Base-by-base conservation (phyloP, 495 filamentous ascomycete genomes). In the Penicillium manginii region DNA sequence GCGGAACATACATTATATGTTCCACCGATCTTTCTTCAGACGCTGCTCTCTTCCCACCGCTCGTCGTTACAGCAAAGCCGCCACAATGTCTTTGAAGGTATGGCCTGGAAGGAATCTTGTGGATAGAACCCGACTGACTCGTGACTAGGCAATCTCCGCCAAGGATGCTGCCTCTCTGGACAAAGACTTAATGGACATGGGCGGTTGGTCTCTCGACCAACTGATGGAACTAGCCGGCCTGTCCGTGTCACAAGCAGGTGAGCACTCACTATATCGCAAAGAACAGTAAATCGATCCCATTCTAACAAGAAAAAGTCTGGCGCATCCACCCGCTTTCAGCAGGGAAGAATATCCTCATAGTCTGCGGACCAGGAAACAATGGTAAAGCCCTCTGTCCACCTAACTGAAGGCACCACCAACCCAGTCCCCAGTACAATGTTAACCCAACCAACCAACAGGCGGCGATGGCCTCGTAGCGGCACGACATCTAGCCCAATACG, bases 391-490 rank as follows among this genome's bases (percentile, higher is more conserved):
- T 26, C 14, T 1, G 4, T 15, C 39, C 8, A 29, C 26, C 26
- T 29, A 29, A 8, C 26, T 29, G 3, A 7, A 29, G 26, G 43
- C 21, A 21, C 14, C 47, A 2, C 7, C 8, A 52, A n/a, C 12
- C 29, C 29, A 26, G 23, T 26, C 18, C 23, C 17, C 53, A 50
- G 55, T 50, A 50, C 51, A 62, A 65, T 26, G 17, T 9, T 43
- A 33, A 35, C 31, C 21, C 15, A n/a, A 23, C 39, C 1, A n/a
- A n/a, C 8, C 14, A 17, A 57, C 56, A 86, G 92, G 94, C 61
- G 94, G 94, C 22, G 94, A 98, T 70, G 96, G 94, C 1, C 87
- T 98, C 40, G 94, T 98, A 22, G 92, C 93, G 39, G 96, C 96
- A 40, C 86, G 94, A 33, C 94, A 98, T 73, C 84, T 98, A n/a